Evolutionary conservation across 495 filamentous ascomycete genomes (phyloP).

Genomic region (Hypoxylon lenormandii): DNA sequence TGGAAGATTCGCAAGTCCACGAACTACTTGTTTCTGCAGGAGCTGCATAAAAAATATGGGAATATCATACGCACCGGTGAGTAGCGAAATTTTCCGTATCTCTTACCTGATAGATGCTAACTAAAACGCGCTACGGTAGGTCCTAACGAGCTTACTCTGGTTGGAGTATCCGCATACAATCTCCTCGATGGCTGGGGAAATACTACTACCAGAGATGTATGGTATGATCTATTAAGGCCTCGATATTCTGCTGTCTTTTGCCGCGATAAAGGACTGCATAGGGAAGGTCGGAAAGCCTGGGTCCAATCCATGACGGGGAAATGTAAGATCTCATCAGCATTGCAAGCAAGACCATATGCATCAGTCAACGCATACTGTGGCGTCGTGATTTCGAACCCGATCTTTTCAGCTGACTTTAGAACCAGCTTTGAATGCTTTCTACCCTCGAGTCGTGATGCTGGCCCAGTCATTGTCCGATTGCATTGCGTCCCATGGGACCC

Average conservation of each 20-base stretch:
- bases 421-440: constrained; percentile 31
- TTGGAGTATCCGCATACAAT: constrained; percentile 48
- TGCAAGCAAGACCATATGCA: background rate
- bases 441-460: constrained; percentile 24
- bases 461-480: constrained; percentile 13
- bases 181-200: constrained; percentile 50
- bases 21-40: constrained; percentile 54
- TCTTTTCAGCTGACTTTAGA: background rate
- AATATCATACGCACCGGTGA: constrained; percentile 56
- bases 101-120: background rate
- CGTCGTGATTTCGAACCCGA: background rate
- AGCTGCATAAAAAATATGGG: constrained; percentile 56
- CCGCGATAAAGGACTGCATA: constrained; percentile 49
- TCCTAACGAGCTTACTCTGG: constrained; percentile 54
- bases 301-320: constrained; percentile 44
- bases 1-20: constrained; percentile 47
- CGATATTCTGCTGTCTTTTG: constrained; percentile 55
- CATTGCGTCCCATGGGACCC: constrained; percentile 6
- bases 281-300: constrained; percentile 53
- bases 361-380: background rate
- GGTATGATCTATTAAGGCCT: constrained; percentile 62
- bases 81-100: background rate
- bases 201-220: constrained; percentile 55
- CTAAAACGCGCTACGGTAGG: constrained; percentile 18
- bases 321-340: constrained; percentile 23